Percentiles rank a stretch among this genome's conserved stretches.
Evolutionary conservation across 179 eudicot genomes (phyloP).

Genomic region (Sideroxylon spinosum): DNA sequence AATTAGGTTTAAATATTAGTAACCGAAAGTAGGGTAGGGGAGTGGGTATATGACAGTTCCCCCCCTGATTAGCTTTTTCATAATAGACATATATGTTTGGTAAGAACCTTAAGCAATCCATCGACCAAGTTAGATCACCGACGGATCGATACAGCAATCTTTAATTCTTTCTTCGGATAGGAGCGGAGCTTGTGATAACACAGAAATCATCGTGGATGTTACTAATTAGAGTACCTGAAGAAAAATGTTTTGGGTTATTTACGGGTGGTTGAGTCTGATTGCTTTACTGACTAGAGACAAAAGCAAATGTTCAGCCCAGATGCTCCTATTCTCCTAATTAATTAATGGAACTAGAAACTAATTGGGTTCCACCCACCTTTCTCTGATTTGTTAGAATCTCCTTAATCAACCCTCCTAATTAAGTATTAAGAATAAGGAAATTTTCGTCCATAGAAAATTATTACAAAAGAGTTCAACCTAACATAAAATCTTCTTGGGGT

Average conservation of each 20-base stretch:
- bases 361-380: neutral
- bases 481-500: conserved; percentile 3
- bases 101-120: neutral
- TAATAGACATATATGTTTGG: neutral
- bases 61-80: neutral
- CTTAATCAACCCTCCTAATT: neutral
- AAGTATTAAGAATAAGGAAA: neutral
- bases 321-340: conserved; percentile 26
- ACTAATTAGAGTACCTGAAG: neutral
- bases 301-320: conserved; percentile 28
- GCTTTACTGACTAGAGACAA: conserved; percentile 22
- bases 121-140: neutral
- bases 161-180: neutral
- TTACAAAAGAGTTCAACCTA: conserved; percentile 4
- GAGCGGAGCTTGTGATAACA: neutral
- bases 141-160: too few relatives aligned
- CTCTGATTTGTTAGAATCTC: conserved; percentile 6
- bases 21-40: too few relatives aligned
- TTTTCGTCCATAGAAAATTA: neutral
- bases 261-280: conserved; percentile 4
- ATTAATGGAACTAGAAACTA: neutral
- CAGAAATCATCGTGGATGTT: neutral
- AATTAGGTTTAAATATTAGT: too few relatives aligned
- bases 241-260: neutral
- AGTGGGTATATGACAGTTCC: too few relatives aligned